phyloP scores from a whole-genome alignment of 2,329 filamentous ascomycete genomes.

The Penicillium fuscoglaucum region DNA sequence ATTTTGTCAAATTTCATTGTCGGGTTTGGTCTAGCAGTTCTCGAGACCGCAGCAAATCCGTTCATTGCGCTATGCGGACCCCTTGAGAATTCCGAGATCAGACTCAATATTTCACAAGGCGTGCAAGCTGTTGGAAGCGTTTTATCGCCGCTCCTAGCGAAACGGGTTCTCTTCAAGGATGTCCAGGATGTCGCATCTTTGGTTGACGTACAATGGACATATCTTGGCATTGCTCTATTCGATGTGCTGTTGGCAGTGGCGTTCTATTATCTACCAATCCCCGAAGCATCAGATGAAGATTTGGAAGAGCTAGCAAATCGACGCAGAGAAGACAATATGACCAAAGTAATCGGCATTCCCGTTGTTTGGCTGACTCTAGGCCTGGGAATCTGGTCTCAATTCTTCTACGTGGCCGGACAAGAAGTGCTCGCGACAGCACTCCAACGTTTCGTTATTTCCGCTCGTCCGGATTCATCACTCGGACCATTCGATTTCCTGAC shows the following conservation, averaged over 20 bases:
- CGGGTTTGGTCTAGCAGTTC: slow-evolving; percentile 58
- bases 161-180: slow-evolving; percentile 58
- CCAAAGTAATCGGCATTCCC: slow-evolving; percentile 47
- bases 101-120: slow-evolving; percentile 61
- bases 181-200: slow-evolving; percentile 52
- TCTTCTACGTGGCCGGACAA: slow-evolving; percentile 63
- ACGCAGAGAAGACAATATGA: slow-evolving; percentile 51
- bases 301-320: slow-evolving; percentile 57
- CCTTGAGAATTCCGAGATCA: slow-evolving; percentile 59
- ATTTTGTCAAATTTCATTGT: slow-evolving; percentile 64
- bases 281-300: slow-evolving; percentile 62
- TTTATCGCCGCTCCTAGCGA: slow-evolving; percentile 59
- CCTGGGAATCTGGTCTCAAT: slow-evolving; percentile 56
- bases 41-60: slow-evolving; percentile 62
- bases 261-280: slow-evolving; percentile 63
- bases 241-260: slow-evolving; percentile 58
- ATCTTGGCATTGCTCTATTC: slow-evolving; percentile 63
- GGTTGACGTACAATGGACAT: slow-evolving; percentile 65
- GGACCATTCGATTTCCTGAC: slow-evolving; percentile 50
- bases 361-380: slow-evolving; percentile 59
- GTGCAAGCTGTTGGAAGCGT: slow-evolving; percentile 63
- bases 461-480: slow-evolving; percentile 38
- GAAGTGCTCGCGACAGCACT: slow-evolving; percentile 56
- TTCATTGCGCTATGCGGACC: slow-evolving; percentile 65
- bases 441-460: slow-evolving; percentile 43